phyloP scores from a whole-genome alignment of 2,329 filamentous ascomycete species.

The Cercospora nicotianae region DNA sequence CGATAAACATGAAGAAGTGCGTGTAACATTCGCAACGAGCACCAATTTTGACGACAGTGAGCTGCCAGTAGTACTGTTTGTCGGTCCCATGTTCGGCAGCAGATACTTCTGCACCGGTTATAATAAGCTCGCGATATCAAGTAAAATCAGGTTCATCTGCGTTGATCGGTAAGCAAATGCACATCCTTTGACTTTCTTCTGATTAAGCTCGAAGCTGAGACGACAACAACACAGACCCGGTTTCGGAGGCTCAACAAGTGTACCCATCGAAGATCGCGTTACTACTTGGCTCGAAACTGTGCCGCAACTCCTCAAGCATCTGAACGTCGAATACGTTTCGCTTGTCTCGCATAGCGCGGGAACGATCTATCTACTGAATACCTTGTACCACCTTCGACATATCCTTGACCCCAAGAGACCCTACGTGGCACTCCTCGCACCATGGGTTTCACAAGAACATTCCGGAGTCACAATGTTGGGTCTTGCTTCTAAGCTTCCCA shows the following conservation, averaged over 20 bases:
- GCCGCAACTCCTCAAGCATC: conserved; percentile 41
- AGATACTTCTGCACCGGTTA: conserved; percentile 36
- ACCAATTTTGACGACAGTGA: conserved; percentile 33
- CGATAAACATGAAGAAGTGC: conserved; percentile 26
- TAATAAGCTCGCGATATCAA: conserved; percentile 37
- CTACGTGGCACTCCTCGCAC: conserved; percentile 39
- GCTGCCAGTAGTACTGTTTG: conserved; percentile 41
- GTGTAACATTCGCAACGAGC: conserved; percentile 37
- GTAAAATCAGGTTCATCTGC: conserved; percentile 41
- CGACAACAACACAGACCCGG: conserved; percentile 40
- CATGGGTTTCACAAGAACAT: conserved; percentile 46
- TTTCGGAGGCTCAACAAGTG: conserved; percentile 47
- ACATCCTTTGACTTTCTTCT: neutral
- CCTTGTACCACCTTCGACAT: conserved; percentile 38
- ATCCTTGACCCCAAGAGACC: conserved; percentile 38
- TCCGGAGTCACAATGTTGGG: conserved; percentile 37
- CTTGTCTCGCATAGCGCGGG: conserved; percentile 46
- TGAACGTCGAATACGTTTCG: conserved; percentile 43
- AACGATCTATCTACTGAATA: conserved; percentile 48
- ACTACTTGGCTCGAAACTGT: conserved; percentile 46
- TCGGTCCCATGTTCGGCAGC: conserved; percentile 43
- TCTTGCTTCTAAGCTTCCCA: conserved; percentile 34
- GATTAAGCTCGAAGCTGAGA: neutral
- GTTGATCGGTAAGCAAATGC: conserved; percentile 41
- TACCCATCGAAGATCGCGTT: conserved; percentile 41